Conservation (phyloP, 176 grass and related monocot species). For the Ampelocalamus luodianensis region DNA sequence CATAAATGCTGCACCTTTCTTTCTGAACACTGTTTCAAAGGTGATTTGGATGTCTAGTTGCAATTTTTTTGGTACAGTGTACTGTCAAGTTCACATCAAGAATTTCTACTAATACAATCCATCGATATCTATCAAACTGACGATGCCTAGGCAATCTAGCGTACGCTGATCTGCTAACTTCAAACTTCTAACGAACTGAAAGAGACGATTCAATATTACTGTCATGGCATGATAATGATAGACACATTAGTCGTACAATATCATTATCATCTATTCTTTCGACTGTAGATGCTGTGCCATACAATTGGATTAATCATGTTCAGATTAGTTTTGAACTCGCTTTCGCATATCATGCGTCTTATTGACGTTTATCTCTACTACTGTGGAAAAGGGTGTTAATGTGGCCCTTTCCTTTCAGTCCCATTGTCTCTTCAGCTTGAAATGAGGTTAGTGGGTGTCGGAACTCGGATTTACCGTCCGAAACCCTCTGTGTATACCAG, state of each 20-base stretch:
- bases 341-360: constrained; percentile 14
- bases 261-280: background rate
- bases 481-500: too few species aligned
- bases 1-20: constrained; percentile 28
- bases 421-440: background rate
- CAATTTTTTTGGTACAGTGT: background rate
- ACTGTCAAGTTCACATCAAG: background rate
- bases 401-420: background rate
- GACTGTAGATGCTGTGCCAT: background rate
- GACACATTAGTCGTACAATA: constrained; percentile 3
- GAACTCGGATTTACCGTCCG: too few species aligned
- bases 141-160: constrained; percentile 11
- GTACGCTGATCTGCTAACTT: constrained; percentile 18
- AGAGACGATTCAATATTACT: background rate
- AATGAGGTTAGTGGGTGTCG: background rate
- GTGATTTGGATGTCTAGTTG: constrained; percentile 19
- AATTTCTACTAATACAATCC: constrained; percentile 16
- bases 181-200: constrained; percentile 31
- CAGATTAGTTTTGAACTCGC: constrained; percentile 11
- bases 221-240: background rate
- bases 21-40: constrained; percentile 29
- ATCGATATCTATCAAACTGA: constrained; percentile 24
- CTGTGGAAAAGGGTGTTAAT: background rate
- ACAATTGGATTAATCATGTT: background rate
- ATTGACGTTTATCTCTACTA: background rate